Percentiles rank a stretch among this genome's conserved stretches.
These are phyloP conservation scores for Verticillium nonalfalfae DNA, from an alignment of 2,329 filamentous ascomycete genomes.

Conservation along the genomic window DNA sequence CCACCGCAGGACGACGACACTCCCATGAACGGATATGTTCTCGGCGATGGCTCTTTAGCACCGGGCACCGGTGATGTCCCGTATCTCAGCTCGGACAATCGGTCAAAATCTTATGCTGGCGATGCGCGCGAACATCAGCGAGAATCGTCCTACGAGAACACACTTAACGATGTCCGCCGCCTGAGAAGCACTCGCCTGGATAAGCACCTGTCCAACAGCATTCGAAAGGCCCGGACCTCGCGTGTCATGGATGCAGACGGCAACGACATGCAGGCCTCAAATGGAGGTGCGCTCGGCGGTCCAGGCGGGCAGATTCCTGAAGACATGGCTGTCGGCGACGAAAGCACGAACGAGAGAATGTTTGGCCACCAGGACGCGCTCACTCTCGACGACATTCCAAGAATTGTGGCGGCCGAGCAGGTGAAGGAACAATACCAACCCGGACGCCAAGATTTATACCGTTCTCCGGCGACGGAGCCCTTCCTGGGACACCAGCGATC, in stretches of 20 bases:
- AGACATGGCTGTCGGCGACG: slow-evolving; percentile 63
- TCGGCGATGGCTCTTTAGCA: slow-evolving; percentile 43
- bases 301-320: slow-evolving; percentile 71
- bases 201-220: slow-evolving; percentile 87
- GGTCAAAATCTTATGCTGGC: slow-evolving; percentile 69
- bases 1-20: slow-evolving; percentile 70
- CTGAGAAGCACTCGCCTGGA: slow-evolving; percentile 90
- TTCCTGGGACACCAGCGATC: slow-evolving; percentile 56
- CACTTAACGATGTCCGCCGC: slow-evolving; percentile 88
- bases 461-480: slow-evolving; percentile 32
- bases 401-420: slow-evolving; percentile 93
- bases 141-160: slow-evolving; percentile 85
- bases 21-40: slow-evolving; percentile 60
- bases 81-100: slow-evolving; percentile 55
- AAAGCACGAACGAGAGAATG: slow-evolving; percentile 70
- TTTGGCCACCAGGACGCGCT: slow-evolving; percentile 88
- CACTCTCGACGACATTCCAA: slow-evolving; percentile 90
- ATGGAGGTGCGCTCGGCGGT: slow-evolving; percentile 51
- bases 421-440: slow-evolving; percentile 84
- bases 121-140: slow-evolving; percentile 53
- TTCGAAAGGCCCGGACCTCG: slow-evolving; percentile 83
- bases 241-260: slow-evolving; percentile 86
- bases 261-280: slow-evolving; percentile 60
- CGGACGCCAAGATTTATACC: slow-evolving; percentile 62
- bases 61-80: slow-evolving; percentile 30